Evolutionary conservation across 1,139 yeast genomes (phyloP).

Genomic region (Geotrichum candidum): DNA sequence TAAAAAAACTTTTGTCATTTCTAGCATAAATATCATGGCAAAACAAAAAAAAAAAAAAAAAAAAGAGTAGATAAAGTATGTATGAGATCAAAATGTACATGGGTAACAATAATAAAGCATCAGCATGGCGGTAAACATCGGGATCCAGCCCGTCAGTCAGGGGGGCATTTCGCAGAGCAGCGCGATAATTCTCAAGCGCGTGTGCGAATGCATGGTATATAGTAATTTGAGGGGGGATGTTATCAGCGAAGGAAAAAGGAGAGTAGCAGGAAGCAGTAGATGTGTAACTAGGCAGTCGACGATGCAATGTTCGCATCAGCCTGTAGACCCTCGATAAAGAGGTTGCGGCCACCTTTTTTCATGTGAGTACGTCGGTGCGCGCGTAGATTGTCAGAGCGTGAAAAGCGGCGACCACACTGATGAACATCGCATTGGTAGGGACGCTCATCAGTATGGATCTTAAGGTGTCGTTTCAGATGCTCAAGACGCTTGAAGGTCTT

Average conservation of each 20-base stretch:
- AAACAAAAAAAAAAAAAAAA: not conserved
- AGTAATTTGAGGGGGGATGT: not conserved
- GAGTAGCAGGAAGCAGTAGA: not conserved
- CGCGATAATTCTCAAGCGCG: not conserved
- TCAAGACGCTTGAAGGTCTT: slow-evolving; percentile 87
- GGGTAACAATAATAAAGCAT: not conserved
- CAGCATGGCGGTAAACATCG: not conserved
- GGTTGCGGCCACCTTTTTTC: slow-evolving; percentile 43
- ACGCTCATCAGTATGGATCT: slow-evolving; percentile 83
- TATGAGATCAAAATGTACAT: not conserved
- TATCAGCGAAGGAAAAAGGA: not conserved
- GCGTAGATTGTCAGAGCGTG: slow-evolving; percentile 70
- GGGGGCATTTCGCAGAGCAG: not conserved
- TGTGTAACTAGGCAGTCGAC: not conserved
- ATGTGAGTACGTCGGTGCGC: slow-evolving; percentile 75
- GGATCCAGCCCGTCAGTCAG: not conserved
- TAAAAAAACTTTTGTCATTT: not conserved
- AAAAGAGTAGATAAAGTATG: not conserved
- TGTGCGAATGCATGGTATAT: not conserved
- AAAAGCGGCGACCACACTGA: slow-evolving; percentile 67
- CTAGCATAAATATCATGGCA: not conserved
- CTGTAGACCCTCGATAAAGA: slow-evolving; percentile 43
- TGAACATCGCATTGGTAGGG: slow-evolving; percentile 67
- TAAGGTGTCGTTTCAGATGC: slow-evolving; percentile 84
- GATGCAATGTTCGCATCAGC: slow-evolving; percentile 26